phyloP scores from a whole-genome alignment of 177 flowering plant species.

The Vitis hybrid region DNA sequence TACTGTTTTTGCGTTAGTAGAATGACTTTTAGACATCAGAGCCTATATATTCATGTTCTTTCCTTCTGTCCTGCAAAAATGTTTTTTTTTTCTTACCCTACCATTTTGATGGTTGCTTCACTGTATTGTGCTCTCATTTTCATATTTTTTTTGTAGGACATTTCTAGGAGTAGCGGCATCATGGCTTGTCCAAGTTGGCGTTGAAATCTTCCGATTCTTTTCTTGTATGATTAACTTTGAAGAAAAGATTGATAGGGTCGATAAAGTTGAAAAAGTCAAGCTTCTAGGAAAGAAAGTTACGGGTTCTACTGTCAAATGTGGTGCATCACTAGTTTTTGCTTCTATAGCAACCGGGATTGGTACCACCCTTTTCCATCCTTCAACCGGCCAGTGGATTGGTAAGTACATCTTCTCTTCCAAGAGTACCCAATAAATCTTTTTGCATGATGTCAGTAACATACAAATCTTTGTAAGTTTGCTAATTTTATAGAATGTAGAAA shows the following conservation, averaged over 20 bases:
- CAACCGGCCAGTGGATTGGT: conserved; percentile 90
- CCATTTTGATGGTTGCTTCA: neutral
- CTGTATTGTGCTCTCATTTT: neutral
- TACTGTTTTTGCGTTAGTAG: conserved; percentile 60
- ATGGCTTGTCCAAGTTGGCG: conserved; percentile 83
- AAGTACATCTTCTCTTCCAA: conserved; percentile 26
- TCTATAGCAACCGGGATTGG: conserved; percentile 88
- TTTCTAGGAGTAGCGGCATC: conserved; percentile 74
- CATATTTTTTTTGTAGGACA: conserved; percentile 51
- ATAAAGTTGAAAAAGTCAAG: conserved; percentile 35
- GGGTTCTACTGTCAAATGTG: conserved; percentile 55
- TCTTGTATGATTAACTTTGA: conserved; percentile 19
- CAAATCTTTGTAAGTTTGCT: neutral
- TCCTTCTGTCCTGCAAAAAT: neutral
- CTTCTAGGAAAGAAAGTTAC: conserved; percentile 54
- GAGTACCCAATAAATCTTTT: neutral
- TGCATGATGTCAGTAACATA: neutral
- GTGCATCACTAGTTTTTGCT: conserved; percentile 81
- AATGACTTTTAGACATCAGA: conserved; percentile 82
- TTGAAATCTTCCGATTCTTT: conserved; percentile 60
- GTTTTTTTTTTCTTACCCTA: conserved; percentile 1
- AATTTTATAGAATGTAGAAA: too few relatives aligned
- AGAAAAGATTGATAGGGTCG: conserved; percentile 36
- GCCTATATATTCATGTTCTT: neutral
- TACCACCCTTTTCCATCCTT: conserved; percentile 64